Conservation (phyloP, 2,329 filamentous ascomycete genomes). For the Aspergillus thermomutatus region DNA sequence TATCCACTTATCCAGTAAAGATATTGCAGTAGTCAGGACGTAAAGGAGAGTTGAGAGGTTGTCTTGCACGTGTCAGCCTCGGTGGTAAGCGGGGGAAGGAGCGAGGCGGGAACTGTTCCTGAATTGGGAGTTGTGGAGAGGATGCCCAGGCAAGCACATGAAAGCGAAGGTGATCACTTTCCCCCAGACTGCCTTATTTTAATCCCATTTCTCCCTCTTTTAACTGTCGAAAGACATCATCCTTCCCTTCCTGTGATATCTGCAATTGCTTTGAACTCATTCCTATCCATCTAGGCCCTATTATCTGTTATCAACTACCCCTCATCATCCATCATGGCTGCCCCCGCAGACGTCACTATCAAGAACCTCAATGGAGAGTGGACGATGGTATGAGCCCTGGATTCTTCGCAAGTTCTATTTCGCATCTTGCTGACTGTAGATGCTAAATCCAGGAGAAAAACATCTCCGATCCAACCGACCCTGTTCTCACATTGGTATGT, state of each 20-base stretch:
- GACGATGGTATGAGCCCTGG: slow-evolving; percentile 57
- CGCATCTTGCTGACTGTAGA: background rate
- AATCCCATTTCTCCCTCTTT: background rate
- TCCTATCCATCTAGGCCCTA: background rate
- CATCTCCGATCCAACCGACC: slow-evolving; percentile 66
- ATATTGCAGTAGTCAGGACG: background rate
- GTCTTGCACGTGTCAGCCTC: slow-evolving; percentile 3
- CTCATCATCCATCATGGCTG: slow-evolving; percentile 59
- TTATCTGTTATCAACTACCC: slow-evolving; percentile 2
- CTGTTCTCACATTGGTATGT: slow-evolving; percentile 61
- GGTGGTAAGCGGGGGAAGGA: background rate
- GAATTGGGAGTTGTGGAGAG: background rate
- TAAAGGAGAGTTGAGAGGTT: background rate
- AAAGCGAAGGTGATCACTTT: background rate
- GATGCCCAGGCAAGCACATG: background rate
- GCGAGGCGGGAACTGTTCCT: background rate
- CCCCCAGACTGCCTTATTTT: background rate
- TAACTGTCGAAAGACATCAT: background rate
- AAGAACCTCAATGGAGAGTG: slow-evolving; percentile 68
- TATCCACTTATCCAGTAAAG: background rate
- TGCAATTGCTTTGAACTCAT: background rate
- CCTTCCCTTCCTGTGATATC: background rate
- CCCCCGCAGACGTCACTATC: slow-evolving; percentile 63
- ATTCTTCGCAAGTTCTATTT: background rate
- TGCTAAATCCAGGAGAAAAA: slow-evolving; percentile 63